Evolutionary conservation across 2,329 filamentous ascomycete genomes (phyloP), one percentile per base, ranked within the genome.

Genomic region (Scytalidium lignicola): DNA sequence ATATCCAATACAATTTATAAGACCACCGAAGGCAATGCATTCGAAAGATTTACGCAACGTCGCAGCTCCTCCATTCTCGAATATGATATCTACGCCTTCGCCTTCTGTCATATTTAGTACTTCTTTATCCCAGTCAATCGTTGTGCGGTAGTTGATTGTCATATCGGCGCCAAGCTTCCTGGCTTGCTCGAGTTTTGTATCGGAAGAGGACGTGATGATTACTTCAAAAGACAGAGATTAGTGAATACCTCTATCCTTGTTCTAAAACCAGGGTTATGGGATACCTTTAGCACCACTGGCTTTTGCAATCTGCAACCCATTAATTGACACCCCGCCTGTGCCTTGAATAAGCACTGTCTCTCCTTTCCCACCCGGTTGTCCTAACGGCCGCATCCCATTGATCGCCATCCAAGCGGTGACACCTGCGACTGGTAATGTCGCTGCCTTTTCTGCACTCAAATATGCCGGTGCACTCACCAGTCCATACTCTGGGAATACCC

Each of bases 391-490:
- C 68, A 81, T 76, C 42, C 78, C 75, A 63, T 85, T 84, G 56
- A 86, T 70, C 8, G 77, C 71, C 77, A 81, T 84, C 80, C 79
- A 85, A 0, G 82, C 82, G 2, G 83, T 85, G 23, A 85, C 71
- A 1, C 72, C 74, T 0, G 82, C 80, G 52, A 85, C 79, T 7
- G 82, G 80, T 5, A 86, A 61, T 41, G 78, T 80, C 18, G 72
- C 70, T 0, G 80, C 83, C 63, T 86, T 79, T 52, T 80, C 78
- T 51, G 80, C 73, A 3, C 67, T 72, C 46, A 86, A 58, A 59
- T 85, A 79, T 1, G 69, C 70, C 0, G 82, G 83, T 0, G 74
- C 72, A 39, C 65, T 71, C 12, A 86, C 76, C 23, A 86, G 65
- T 1, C 74, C 74, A n/a, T 69, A 66, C 5, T 72, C 74, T 0